These are phyloP conservation scores for Botrytis hyacinthi DNA, from an alignment of 2,329 filamentous ascomycete genomes.

Conservation along the genomic window DNA sequence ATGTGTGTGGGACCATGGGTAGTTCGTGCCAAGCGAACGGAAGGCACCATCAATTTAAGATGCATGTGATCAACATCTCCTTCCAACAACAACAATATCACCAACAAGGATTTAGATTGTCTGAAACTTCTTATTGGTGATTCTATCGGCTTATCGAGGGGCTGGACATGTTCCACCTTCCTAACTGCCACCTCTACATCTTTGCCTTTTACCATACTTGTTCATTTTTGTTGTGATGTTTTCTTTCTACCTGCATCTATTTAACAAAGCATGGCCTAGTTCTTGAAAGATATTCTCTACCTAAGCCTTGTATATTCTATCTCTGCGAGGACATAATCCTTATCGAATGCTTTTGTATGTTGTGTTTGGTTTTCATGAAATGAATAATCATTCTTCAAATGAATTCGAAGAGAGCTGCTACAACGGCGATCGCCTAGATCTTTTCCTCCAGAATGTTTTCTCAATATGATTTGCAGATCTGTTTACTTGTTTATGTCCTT, in stretches of 20 bases:
- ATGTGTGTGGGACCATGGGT: background rate
- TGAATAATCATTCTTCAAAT: too few relatives aligned
- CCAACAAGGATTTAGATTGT: conserved; percentile 10
- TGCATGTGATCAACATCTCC: background rate
- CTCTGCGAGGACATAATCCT: background rate
- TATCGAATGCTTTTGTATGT: background rate
- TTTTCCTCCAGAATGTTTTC: background rate
- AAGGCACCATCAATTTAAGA: background rate
- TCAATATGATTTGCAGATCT: background rate
- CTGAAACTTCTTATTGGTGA: background rate
- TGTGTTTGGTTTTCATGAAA: background rate
- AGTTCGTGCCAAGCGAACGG: background rate
- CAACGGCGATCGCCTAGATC: background rate
- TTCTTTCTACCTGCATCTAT: background rate
- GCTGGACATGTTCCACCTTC: background rate
- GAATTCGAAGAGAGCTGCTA: background rate
- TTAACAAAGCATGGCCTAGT: background rate
- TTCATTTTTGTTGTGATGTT: background rate
- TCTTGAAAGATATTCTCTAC: background rate
- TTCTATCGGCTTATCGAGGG: background rate
- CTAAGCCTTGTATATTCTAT: background rate
- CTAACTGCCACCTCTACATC: background rate
- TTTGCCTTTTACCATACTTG: background rate
- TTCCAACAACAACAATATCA: background rate
- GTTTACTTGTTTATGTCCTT: background rate